Evolutionary conservation across 2,329 filamentous ascomycete species (phyloP).

Genomic region (Phaeosphaeriaceae sp.): DNA sequence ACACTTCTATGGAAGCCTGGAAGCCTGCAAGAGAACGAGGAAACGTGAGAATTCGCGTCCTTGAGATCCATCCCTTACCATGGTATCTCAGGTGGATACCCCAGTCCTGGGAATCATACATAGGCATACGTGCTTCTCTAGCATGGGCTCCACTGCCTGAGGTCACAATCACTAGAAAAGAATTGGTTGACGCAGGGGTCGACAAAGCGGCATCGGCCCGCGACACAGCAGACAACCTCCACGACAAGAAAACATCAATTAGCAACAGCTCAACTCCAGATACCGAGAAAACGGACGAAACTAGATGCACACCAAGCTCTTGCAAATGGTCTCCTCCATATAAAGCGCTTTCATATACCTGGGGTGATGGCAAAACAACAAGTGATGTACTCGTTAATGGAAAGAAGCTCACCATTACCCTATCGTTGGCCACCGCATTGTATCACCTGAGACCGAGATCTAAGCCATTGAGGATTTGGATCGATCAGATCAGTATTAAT

Average conservation of each 20-base stretch:
- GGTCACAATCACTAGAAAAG: not conserved
- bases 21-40: not conserved
- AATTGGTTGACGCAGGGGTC: not conserved
- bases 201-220: not conserved
- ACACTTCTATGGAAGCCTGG: slow-evolving; percentile 1
- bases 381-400: not conserved
- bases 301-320: not conserved
- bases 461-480: not conserved
- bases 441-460: not conserved
- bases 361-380: not conserved
- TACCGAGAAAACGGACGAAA: too few species aligned
- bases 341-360: slow-evolving; percentile 2
- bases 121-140: not conserved
- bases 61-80: slow-evolving; percentile 2
- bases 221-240: not conserved
- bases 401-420: not conserved
- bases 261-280: not conserved
- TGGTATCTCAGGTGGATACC: slow-evolving; percentile 1
- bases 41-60: not conserved
- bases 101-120: not conserved
- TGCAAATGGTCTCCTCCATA: not conserved
- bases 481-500: slow-evolving; percentile 1
- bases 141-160: not conserved
- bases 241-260: too few species aligned
- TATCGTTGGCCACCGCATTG: not conserved